Evolutionary conservation across 2,329 filamentous ascomycete genomes (phyloP).

Genomic region (Cercospora janseana): DNA sequence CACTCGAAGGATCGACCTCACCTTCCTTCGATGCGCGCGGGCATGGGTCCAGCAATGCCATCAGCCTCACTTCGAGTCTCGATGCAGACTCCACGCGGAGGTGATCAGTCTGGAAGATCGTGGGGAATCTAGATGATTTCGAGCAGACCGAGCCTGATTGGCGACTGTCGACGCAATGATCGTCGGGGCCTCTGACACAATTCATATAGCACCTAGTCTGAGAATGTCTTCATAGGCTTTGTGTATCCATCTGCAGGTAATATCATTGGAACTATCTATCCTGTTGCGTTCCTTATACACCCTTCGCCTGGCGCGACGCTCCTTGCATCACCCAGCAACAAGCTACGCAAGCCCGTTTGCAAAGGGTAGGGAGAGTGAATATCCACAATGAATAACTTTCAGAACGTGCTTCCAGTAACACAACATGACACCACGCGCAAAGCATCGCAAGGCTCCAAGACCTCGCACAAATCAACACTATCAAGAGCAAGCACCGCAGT

Average conservation of each 20-base stretch:
- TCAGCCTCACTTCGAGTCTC: background rate
- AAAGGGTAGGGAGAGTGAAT: background rate
- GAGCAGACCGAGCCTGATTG: background rate
- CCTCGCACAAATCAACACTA: constrained; percentile 15
- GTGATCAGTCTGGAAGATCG: constrained; percentile 12
- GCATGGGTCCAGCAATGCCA: constrained; percentile 7
- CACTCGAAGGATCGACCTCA: constrained; percentile 7
- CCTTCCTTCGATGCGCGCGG: background rate
- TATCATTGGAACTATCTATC: background rate
- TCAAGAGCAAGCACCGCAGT: constrained; percentile 20
- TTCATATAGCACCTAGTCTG: background rate
- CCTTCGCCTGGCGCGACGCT: constrained; percentile 5
- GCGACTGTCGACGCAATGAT: background rate
- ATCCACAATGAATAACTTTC: constrained; percentile 19
- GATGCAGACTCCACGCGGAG: constrained; percentile 10
- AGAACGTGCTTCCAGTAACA: constrained; percentile 13
- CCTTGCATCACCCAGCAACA: background rate
- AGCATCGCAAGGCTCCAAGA: constrained; percentile 8
- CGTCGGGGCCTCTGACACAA: background rate
- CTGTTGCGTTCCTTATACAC: background rate
- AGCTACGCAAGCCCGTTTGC: background rate
- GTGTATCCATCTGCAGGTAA: background rate
- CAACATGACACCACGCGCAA: constrained; percentile 11
- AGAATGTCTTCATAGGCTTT: background rate
- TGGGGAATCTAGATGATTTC: constrained; percentile 7